Base-by-base conservation (phyloP, 768 basidiomycete species). In the Mycena filopes region DNA sequence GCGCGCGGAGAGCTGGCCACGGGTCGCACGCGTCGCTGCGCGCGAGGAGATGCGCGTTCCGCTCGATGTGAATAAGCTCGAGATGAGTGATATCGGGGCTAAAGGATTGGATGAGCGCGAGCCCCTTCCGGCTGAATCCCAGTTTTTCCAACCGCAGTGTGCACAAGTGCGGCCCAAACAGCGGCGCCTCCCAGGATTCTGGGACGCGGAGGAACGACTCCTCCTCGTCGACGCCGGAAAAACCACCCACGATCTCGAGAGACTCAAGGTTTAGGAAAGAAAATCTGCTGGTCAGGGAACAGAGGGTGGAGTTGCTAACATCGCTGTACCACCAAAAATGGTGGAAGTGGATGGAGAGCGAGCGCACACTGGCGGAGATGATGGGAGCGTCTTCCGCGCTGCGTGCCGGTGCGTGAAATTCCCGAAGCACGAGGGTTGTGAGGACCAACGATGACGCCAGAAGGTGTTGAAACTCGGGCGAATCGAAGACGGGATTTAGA, bases 201-300 rank as follows among this genome's bases (percentile, higher is more conserved):
- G 60, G 51, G 15, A 55, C 33, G 0, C 9, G 12, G n/a, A 62
- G 29, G 31, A 15, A 3, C 10, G 7, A 2, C 20, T 46, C 26
- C 16, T 55, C 41, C 13, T 2, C 21, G 18, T 9, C 1, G 9
- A 1, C 4, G 0, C 36, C 55, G 8, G 42, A 33, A 20, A 55
- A 55, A 1, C 55, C 48, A 18, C 62, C 62, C 3, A 48, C 26
- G 20, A 63, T 49, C 40, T 63, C 54, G 48, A 63, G 53, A n/a
- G 21, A 12, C 26, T 63, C 54, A 16, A 63, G 54, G 36, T 56
- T 63, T 11, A 54, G 55, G 26, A 63, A 28, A 15, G n/a, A 7
- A 29, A 63, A 63, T 13, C 4, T 20, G 21, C 42, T 18, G 9
- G 29, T 55, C 26, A 63, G 13, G 28, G 21, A 23, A 1, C 56